Evolutionary conservation across 176 grass and related monocot genomes (phyloP).

Genomic region (Luzula sylvatica): DNA sequence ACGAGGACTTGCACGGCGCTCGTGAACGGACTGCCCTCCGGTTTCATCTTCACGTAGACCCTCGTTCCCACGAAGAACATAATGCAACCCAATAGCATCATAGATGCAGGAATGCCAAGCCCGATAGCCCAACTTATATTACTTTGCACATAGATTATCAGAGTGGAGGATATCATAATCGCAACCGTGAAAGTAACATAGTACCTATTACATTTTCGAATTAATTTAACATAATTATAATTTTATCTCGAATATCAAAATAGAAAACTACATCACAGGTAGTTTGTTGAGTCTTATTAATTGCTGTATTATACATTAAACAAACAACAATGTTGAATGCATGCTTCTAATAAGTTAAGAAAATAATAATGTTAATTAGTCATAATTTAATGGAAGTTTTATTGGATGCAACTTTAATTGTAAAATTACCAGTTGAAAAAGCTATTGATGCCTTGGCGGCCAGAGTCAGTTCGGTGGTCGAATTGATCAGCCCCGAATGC

Average conservation of each 20-base stretch:
- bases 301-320: too few relatives aligned
- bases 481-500: slow-evolving; percentile 56
- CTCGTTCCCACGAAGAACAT: slow-evolving; percentile 42
- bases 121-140: slow-evolving; percentile 56
- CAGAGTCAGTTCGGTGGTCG: slow-evolving; percentile 25
- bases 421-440: slow-evolving; percentile 48
- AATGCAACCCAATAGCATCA: slow-evolving; percentile 32
- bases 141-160: slow-evolving; percentile 52
- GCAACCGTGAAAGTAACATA: slow-evolving; percentile 39
- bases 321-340: too few relatives aligned
- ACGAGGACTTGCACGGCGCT: slow-evolving; percentile 36
- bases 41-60: slow-evolving; percentile 42
- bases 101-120: slow-evolving; percentile 41
- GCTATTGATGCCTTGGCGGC: slow-evolving; percentile 27
- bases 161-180: slow-evolving; percentile 30
- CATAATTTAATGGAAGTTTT: too few relatives aligned
- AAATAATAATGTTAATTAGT: too few relatives aligned
- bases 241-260: too few relatives aligned
- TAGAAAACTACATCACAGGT: too few relatives aligned
- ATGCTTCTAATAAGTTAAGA: too few relatives aligned
- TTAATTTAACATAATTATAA: too few relatives aligned
- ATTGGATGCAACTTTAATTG: too few relatives aligned
- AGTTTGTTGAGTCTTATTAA: too few relatives aligned
- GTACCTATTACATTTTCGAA: slow-evolving; percentile 22
- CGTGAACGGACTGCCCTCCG: slow-evolving; percentile 48